A percentile compares a stretch with the other conserved stretches of the same genome.
These are phyloP conservation scores for Sporisorium graminicola DNA, from an alignment of 1,284 basidiomycete genomes.

Conservation along the genomic window DNA sequence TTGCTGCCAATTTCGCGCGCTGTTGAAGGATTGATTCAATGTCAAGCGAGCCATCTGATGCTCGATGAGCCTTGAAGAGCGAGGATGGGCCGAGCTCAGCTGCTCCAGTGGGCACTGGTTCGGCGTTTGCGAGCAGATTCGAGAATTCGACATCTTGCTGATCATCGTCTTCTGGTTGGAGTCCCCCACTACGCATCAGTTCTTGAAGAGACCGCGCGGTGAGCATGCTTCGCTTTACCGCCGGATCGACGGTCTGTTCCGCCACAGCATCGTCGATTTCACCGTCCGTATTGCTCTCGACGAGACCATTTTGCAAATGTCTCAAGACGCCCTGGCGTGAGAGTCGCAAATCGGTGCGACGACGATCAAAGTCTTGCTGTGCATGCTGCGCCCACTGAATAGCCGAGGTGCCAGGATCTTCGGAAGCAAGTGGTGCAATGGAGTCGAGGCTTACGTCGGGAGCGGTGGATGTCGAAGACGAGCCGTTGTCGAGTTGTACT, in stretches of 20 bases:
- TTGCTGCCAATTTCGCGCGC: slow-evolving; percentile 28
- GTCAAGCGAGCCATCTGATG: slow-evolving; percentile 39
- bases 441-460: slow-evolving; percentile 1
- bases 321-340: slow-evolving; percentile 24
- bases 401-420: slow-evolving; percentile 17
- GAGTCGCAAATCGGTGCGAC: slow-evolving; percentile 24
- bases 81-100: slow-evolving; percentile 34
- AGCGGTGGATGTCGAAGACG: slow-evolving; percentile 6
- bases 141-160: slow-evolving; percentile 15
- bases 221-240: slow-evolving; percentile 42
- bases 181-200: slow-evolving; percentile 40
- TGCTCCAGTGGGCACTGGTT: slow-evolving; percentile 15
- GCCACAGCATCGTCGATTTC: background rate
- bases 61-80: slow-evolving; percentile 38
- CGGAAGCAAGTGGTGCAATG: background rate
- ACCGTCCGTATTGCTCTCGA: background rate
- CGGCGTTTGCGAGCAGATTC: slow-evolving; percentile 34
- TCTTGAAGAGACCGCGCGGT: slow-evolving; percentile 44
- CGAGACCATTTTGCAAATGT: slow-evolving; percentile 4
- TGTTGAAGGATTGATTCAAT: slow-evolving; percentile 46
- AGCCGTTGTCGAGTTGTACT: slow-evolving; percentile 10
- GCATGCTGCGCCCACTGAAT: slow-evolving; percentile 42
- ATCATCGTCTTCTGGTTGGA: slow-evolving; percentile 20
- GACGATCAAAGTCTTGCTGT: slow-evolving; percentile 46
- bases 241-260: slow-evolving; percentile 18